Evolutionary conservation across 176 grass and related monocot genomes (phyloP).

Genomic region (Raddia distichophylla): DNA sequence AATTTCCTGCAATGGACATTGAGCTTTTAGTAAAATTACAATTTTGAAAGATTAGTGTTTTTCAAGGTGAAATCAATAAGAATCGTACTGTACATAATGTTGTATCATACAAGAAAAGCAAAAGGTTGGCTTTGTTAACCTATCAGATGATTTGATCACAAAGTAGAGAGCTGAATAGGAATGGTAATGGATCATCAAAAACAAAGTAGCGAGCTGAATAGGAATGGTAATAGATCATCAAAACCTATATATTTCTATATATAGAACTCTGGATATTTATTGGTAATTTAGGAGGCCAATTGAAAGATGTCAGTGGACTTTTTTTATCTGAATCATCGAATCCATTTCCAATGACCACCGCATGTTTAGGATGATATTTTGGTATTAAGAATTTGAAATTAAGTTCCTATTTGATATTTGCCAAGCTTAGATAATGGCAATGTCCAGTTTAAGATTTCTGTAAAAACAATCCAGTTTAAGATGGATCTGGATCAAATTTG

Average conservation of each 20-base stretch:
- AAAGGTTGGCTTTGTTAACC: background rate
- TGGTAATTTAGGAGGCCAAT: background rate
- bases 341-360: background rate
- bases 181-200: background rate
- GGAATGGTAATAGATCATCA: background rate
- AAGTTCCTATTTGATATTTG: slow-evolving; percentile 13
- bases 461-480: background rate
- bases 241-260: background rate
- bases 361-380: background rate
- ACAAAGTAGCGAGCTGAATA: background rate
- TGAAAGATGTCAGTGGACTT: background rate
- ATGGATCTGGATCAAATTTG: background rate
- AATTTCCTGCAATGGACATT: background rate
- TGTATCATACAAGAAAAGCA: background rate
- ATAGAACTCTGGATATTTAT: slow-evolving; percentile 9
- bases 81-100: background rate
- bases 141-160: background rate
- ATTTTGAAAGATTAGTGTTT: background rate
- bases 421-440: background rate
- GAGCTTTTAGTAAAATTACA: background rate
- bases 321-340: slow-evolving; percentile 7
- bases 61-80: background rate
- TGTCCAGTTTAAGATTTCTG: background rate
- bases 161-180: background rate
- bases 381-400: too few relatives aligned